Base-by-base conservation (phyloP, 148 eudicot species). In the Oxyria digyna region DNA sequence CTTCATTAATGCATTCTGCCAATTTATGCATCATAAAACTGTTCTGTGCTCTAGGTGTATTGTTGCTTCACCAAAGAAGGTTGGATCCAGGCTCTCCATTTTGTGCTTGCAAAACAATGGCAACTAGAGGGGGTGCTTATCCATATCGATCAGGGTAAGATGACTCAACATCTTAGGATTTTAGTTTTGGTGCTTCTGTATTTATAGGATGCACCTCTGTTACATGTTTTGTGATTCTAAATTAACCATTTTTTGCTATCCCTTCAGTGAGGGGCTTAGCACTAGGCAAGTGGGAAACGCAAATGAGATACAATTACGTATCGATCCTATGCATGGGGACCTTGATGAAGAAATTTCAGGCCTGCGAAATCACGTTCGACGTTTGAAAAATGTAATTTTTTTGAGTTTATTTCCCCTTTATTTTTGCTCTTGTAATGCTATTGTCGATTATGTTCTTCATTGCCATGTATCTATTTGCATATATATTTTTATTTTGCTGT, bases 261-360 rank as follows among this genome's bases (percentile, higher is more conserved):
- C 65, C 71, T 77, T 27, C 78, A 94, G 98, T 46, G 92, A 90
- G 59, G 98, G 97, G 59, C 85, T 94, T 66, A 88, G 88, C 74
- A 90, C 95, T 46, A 78, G 98, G 69, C 82, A 78, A 41, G 88
- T 71, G 23, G 81, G 82, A 14, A 64, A 69, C 69, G 75, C 96
- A 6, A 88, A 90, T 74, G 97, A 94, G 72, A 73, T 94, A 63
- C 97, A 93, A 73, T 67, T 90, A 72, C 77, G 86, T 64, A 90
- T 94, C 48, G 98, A 94, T 84, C 95, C 96, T 1, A 82, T 90
- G 87, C 93, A 87, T 21, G 96, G 78, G 0, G 96, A 93, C 67
- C 77, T 89, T 65, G 98, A 90, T 76, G 84, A 87, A 49, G 87
- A 90, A 82, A 84, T 89, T 43, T 42, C 68, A 29, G 96, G 98